Base-by-base conservation (phyloP, 108 stramenopile genomes). In the Skeletonema costatum region DNA sequence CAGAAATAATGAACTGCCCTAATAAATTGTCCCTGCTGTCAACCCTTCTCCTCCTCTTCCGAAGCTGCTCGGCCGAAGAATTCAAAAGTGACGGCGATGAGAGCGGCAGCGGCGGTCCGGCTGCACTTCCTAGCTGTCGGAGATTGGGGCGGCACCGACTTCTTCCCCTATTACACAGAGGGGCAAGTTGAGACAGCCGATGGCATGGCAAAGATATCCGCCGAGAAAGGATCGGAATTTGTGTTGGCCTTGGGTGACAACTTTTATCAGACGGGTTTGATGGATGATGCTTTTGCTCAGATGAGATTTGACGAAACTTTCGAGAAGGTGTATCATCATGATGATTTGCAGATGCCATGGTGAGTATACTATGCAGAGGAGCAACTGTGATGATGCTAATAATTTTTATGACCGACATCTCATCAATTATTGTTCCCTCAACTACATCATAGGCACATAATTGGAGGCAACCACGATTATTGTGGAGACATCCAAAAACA, bases 381-480 rank as follows among this genome's bases (percentile, higher is more conserved):
- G 6, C 4, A 56, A 16, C 1, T 29, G 21, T 21, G 21, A 67
- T 60, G 10, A 58, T 60, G 2, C 17, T 2, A 21, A 30, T 19
- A 0, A 17, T 19, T 39, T 25, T 7, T 44, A 32, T 51, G 10
- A 9, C 25, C 25, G 25, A 25, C 25, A n/a, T 29, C 33, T 58
- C 5, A 39, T 61, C n/a, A 39, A 29, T 41, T 30, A 12, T n/a
- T n/a, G 30, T 35, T 29, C 50, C 2, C 21, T 58, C 11, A 39
- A 41, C 19, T 9, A 56, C n/a, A n/a, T 56, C 50, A 19, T 21
- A 71, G 79, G 84, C 67, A 71, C 66, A 38, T 82, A 8, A 64
- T 84, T 29, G 84, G 41, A 33, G 87, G 87, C 16, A 87, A 87
- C 25, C 87, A 87, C 50, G 87, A 87, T 41, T 81, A 87, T 63